Evolutionary conservation across 2,329 filamentous ascomycete genomes (phyloP), one percentile per base, ranked within the genome.

Genomic region (Beauveria sp.): DNA sequence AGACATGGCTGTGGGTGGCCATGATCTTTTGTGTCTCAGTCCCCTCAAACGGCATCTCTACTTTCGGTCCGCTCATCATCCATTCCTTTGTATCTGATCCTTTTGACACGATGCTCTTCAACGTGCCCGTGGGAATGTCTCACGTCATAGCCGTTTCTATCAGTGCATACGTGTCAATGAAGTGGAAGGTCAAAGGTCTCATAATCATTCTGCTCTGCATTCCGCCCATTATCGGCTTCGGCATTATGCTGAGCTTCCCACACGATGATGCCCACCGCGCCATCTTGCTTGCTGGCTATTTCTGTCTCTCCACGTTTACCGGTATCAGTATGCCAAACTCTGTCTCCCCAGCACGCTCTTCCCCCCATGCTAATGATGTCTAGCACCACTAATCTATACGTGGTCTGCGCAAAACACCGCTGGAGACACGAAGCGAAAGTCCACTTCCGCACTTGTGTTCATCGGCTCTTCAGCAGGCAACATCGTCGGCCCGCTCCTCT

Each of bases 391-490:
- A 34, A 81, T 86, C 46, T 86, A 84, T 64, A 81, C 81, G 0
- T 86, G 83, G 83, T 82, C 81, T 2, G 77, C 81, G 2, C 82
- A 84, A 63, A 87, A 87, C 64, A 86, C 86, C 0, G 86, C 82
- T 0, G 86, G 87, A 1, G 85, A 89, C 67, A 89, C 86, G 0
- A 90, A 90, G 72, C 83, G 84, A 64, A 89, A 88, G 67, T 80
- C 82, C 10, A 86, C 82, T 0, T 88, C 85, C 0, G 85, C 80
- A 14, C 76, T 87, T 7, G 75, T 89, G 1, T 86, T 89, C 66
- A 79, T 89, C 52, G 84, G 85, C 5, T 82, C 85, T 62, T 87
- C 82, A 56, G 81, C 80, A 1, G 87, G 86, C 6, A 89, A 90
- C 65, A 83, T 89, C 41, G 75, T 88, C 24, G 86, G 86, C 0